Evolutionary conservation across 495 filamentous ascomycete species (phyloP).

Genomic region (Penicillium maclennaniae): DNA sequence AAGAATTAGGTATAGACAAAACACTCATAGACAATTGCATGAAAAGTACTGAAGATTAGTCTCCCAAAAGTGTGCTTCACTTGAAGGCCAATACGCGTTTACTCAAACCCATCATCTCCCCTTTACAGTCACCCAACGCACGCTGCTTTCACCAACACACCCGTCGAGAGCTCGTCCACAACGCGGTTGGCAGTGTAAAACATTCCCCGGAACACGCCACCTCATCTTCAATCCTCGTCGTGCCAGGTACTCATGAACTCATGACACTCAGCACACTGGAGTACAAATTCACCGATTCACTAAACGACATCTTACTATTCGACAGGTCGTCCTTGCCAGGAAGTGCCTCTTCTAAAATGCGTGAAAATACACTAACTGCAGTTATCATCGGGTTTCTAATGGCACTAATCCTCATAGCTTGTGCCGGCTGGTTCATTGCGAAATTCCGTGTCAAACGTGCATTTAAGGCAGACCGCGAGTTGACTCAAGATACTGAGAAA

Average conservation of each 20-base stretch:
- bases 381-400: constrained; percentile 5
- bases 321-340: no score
- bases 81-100: not conserved
- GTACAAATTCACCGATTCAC: not conserved
- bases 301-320: not conserved
- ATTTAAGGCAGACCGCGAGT: not conserved
- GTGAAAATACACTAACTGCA: constrained; percentile 9
- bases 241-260: not conserved
- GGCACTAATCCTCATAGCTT: not conserved
- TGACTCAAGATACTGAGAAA: not conserved
- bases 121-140: not conserved
- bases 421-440: constrained; percentile 4
- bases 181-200: not conserved
- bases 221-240: not conserved
- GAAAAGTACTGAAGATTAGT: not conserved
- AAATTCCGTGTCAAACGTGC: not conserved
- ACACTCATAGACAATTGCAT: constrained; percentile 2
- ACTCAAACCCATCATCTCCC: not conserved
- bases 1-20: not conserved
- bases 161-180: not conserved
- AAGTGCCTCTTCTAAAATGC: not conserved
- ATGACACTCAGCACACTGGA: not conserved
- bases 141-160: not conserved
- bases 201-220: not conserved
- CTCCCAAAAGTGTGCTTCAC: not conserved